These are phyloP conservation scores for Ustilago loliicola DNA, from an alignment of 1,284 basidiomycete species.

Conservation along the genomic window DNA sequence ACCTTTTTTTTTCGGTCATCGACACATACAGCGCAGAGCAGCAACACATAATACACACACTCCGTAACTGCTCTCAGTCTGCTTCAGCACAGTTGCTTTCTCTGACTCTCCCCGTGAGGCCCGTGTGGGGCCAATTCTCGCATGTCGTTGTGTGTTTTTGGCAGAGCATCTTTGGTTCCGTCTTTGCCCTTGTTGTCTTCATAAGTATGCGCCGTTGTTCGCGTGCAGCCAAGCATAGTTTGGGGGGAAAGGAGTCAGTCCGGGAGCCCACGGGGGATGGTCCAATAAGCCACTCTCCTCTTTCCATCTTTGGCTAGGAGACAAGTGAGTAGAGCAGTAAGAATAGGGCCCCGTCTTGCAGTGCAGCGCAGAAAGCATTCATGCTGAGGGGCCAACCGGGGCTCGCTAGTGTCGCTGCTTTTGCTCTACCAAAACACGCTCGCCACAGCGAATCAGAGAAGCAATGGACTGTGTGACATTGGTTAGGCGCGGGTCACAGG, in stretches of 20 bases:
- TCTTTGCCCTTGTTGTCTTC: constrained; percentile 1
- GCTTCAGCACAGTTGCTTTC: neutral
- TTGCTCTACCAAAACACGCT: constrained; percentile 1
- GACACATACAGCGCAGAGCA: neutral
- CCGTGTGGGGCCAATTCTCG: constrained; percentile 10
- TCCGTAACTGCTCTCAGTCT: neutral
- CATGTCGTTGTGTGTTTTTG: constrained; percentile 1
- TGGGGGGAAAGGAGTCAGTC: neutral
- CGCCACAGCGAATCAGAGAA: neutral
- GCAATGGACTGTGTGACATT: neutral
- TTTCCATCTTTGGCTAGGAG: neutral
- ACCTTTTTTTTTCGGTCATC: constrained; percentile 8
- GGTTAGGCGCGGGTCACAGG: neutral
- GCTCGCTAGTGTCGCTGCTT: neutral
- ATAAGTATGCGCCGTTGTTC: constrained; percentile 5
- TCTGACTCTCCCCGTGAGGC: neutral
- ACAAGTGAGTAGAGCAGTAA: neutral
- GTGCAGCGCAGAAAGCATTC: constrained; percentile 9
- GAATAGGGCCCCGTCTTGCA: constrained; percentile 10
- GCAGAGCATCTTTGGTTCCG: neutral
- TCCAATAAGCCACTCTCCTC: constrained; percentile 13
- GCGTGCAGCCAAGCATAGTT: neutral
- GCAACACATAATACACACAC: neutral
- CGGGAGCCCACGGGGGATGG: constrained; percentile 16
- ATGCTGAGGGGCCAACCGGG: constrained; percentile 18